A percentile compares a stretch with the other conserved stretches of the same genome.
Evolutionary conservation across 345 rosid genomes (phyloP).

Genomic region (Erodium maritimum): DNA sequence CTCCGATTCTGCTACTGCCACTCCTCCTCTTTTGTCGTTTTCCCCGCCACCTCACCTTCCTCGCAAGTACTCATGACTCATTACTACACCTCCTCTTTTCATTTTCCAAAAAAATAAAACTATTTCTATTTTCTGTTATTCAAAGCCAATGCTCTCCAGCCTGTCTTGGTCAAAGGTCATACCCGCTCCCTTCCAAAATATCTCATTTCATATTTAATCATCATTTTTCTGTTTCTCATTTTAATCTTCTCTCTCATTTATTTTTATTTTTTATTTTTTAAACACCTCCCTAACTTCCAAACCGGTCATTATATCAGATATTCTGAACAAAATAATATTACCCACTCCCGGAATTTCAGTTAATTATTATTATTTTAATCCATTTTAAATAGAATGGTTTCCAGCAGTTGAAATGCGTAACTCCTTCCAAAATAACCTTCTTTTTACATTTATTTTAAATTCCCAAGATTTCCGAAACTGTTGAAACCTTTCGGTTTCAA

Average conservation of each 20-base stretch:
- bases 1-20: slow-evolving; percentile 23
- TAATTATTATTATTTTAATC: too few relatives aligned
- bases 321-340: too few relatives aligned
- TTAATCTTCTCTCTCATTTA: slow-evolving; percentile 6
- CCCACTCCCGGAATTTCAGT: too few relatives aligned
- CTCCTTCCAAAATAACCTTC: too few relatives aligned
- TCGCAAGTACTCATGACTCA: slow-evolving; percentile 24
- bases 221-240: not conserved
- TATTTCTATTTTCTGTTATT: not conserved
- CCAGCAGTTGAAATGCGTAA: too few relatives aligned
- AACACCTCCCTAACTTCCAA: slow-evolving; percentile 16
- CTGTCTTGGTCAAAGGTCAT: slow-evolving; percentile 36
- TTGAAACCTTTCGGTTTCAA: not conserved
- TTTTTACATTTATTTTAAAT: too few relatives aligned
- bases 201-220: not conserved
- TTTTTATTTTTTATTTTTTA: not conserved
- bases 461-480: too few relatives aligned
- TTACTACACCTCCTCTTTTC: not conserved
- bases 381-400: too few relatives aligned
- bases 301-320: slow-evolving; percentile 10
- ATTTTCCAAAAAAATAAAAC: not conserved
- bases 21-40: slow-evolving; percentile 35
- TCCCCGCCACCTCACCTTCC: slow-evolving; percentile 28
- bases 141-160: slow-evolving; percentile 34
- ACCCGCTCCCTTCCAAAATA: slow-evolving; percentile 11